Evolutionary conservation across 2,329 filamentous ascomycete genomes (phyloP).

Genomic region (Arthrinium puccinioides): DNA sequence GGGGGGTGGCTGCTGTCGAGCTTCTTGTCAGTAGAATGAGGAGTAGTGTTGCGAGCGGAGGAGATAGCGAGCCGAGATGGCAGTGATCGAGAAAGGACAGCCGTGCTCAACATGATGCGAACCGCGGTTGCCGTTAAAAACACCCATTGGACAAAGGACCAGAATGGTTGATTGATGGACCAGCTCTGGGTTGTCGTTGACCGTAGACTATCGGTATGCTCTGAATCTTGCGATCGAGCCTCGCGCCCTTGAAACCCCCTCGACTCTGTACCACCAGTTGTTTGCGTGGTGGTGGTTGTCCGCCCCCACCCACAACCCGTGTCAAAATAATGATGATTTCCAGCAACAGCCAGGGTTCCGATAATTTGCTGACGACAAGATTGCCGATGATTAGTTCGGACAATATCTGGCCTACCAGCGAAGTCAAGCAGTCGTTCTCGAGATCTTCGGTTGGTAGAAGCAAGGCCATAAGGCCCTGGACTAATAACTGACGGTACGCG

Average conservation of each 20-base stretch:
- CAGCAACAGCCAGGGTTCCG: slow-evolving; percentile 85
- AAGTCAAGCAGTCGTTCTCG: slow-evolving; percentile 76
- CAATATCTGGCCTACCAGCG: slow-evolving; percentile 79
- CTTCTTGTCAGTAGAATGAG: too few relatives aligned
- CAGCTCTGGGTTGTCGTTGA: slow-evolving; percentile 16
- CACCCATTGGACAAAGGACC: slow-evolving; percentile 47
- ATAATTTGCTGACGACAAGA: slow-evolving; percentile 69
- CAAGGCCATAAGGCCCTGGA: slow-evolving; percentile 72
- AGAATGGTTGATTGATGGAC: slow-evolving; percentile 43
- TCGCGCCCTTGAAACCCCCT: too few relatives aligned
- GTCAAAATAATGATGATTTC: slow-evolving; percentile 70
- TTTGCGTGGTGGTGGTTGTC: too few relatives aligned
- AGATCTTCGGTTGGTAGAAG: slow-evolving; percentile 89
- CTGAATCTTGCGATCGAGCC: too few relatives aligned
- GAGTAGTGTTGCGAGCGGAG: too few relatives aligned
- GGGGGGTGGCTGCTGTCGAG: too few relatives aligned
- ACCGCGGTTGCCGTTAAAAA: slow-evolving; percentile 53
- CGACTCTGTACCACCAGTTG: too few relatives aligned
- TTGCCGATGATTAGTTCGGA: slow-evolving; percentile 86
- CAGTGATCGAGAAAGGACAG: slow-evolving; percentile 62
- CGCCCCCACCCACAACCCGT: slow-evolving; percentile 27
- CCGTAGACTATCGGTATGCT: too few relatives aligned
- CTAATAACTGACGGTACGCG: slow-evolving; percentile 80
- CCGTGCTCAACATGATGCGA: slow-evolving; percentile 56
- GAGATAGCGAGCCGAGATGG: too few relatives aligned